A percentile compares a stretch with the other conserved stretches of the same genome.
Evolutionary conservation across 1,284 basidiomycete species (phyloP).

Genomic region (Pseudozyma tsukubaensis): DNA sequence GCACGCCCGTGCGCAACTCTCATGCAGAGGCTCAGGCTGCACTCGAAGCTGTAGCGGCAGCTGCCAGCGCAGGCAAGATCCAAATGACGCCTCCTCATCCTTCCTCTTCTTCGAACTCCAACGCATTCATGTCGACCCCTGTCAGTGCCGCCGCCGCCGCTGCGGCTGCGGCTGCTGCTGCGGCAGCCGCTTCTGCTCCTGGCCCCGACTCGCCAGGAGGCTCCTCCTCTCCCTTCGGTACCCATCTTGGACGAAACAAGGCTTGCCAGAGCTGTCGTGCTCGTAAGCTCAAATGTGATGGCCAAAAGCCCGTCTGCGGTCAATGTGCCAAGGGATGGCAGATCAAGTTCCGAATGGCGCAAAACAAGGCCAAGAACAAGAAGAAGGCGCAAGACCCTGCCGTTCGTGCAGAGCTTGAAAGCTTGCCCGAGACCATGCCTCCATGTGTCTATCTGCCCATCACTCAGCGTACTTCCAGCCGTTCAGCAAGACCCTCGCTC

Average conservation of each 20-base stretch:
- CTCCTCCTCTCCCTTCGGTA: conserved; percentile 50
- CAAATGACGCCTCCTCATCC: conserved; percentile 41
- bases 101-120: conserved; percentile 29
- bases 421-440: conserved; percentile 50
- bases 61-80: conserved; percentile 44
- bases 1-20: conserved; percentile 37
- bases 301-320: conserved; percentile 56
- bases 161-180: conserved; percentile 38
- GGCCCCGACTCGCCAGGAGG: conserved; percentile 18
- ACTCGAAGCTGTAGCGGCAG: conserved; percentile 46
- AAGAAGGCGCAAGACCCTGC: conserved; percentile 43
- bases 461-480: conserved; percentile 39
- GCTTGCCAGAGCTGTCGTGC: conserved; percentile 60
- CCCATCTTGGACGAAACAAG: conserved; percentile 59
- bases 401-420: conserved; percentile 43
- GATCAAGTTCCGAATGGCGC: conserved; percentile 54
- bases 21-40: conserved; percentile 52
- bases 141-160: conserved; percentile 41
- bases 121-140: conserved; percentile 33
- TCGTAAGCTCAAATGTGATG: conserved; percentile 62
- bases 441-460: conserved; percentile 52
- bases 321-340: conserved; percentile 61
- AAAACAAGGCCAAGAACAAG: conserved; percentile 55
- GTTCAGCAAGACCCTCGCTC: conserved; percentile 30
- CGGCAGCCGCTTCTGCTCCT: conserved; percentile 22